These are phyloP conservation scores for Metschnikowia lochheadii DNA, from an alignment of 805 yeast genomes.

Conservation along the genomic window DNA sequence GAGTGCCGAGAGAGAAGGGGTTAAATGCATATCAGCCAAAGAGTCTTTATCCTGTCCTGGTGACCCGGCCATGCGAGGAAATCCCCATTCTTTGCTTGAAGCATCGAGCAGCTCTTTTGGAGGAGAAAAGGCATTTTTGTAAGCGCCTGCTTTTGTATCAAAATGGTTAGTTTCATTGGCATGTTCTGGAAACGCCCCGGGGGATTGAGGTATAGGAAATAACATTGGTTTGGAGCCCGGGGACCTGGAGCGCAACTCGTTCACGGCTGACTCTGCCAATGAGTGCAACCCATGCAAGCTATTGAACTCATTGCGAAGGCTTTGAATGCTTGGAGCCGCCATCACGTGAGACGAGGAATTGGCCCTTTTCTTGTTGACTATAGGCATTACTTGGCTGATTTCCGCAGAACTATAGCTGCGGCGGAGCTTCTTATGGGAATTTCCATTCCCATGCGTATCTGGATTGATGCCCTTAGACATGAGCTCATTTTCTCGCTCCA, in stretches of 20 bases:
- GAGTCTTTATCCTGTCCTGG: conserved; percentile 8
- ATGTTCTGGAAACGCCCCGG: not conserved
- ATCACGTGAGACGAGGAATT: conserved; percentile 16
- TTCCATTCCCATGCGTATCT: conserved; percentile 17
- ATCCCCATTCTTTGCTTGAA: conserved; percentile 10
- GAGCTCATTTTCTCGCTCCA: conserved; percentile 47
- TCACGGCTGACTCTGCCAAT: conserved; percentile 34
- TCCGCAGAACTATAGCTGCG: conserved; percentile 14
- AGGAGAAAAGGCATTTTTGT: not conserved
- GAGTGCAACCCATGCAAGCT: conserved; percentile 23
- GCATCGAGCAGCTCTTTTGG: not conserved
- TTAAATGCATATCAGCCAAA: conserved; percentile 23
- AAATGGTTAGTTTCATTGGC: not conserved
- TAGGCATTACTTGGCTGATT: not conserved
- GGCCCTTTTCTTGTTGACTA: conserved; percentile 16
- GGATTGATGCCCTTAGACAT: conserved; percentile 52
- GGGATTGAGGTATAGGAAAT: not conserved
- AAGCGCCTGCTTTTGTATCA: too few relatives aligned
- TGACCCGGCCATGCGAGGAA: not conserved
- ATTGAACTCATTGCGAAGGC: conserved; percentile 14
- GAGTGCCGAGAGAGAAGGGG: conserved; percentile 38
- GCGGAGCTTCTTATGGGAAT: conserved; percentile 5
- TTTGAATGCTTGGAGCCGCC: conserved; percentile 9
- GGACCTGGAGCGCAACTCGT: conserved; percentile 18
- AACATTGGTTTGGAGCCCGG: conserved; percentile 7